These are phyloP conservation scores for Fraxinus platypoda DNA, from an alignment of 305 asterid genomes.

Conservation along the genomic window DNA sequence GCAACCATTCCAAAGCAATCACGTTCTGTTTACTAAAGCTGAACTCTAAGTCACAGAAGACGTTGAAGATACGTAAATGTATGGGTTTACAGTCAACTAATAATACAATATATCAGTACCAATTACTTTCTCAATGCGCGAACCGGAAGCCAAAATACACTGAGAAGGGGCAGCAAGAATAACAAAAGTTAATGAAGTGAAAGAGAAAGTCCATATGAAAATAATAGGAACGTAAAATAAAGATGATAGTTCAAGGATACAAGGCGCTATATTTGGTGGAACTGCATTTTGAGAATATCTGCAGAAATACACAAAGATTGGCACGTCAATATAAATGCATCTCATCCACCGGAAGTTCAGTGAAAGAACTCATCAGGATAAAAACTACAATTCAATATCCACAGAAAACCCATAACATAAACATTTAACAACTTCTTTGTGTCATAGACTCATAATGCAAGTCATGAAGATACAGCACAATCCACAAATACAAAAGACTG, in stretches of 20 bases:
- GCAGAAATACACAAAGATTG: constrained; percentile 32
- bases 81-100: neutral
- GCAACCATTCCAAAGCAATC: neutral
- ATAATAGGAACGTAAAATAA: neutral
- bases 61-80: neutral
- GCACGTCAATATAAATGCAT: constrained; percentile 11
- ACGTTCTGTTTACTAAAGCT: neutral
- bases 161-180: neutral
- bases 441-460: neutral
- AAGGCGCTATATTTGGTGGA: constrained; percentile 87
- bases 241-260: constrained; percentile 64
- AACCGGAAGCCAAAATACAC: neutral
- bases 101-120: neutral
- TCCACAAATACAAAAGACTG: neutral
- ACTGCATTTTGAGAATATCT: constrained; percentile 72
- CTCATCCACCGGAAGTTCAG: constrained; percentile 6
- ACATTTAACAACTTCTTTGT: constrained; percentile 12
- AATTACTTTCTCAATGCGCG: neutral
- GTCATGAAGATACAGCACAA: constrained; percentile 4
- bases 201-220: constrained; percentile 12
- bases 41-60: neutral
- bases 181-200: neutral
- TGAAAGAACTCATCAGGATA: constrained; percentile 15
- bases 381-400: constrained; percentile 11
- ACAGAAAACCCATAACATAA: constrained; percentile 4